Base-by-base conservation (phyloP, 768 basidiomycete genomes). In the Asterophora lycoperdoides region DNA sequence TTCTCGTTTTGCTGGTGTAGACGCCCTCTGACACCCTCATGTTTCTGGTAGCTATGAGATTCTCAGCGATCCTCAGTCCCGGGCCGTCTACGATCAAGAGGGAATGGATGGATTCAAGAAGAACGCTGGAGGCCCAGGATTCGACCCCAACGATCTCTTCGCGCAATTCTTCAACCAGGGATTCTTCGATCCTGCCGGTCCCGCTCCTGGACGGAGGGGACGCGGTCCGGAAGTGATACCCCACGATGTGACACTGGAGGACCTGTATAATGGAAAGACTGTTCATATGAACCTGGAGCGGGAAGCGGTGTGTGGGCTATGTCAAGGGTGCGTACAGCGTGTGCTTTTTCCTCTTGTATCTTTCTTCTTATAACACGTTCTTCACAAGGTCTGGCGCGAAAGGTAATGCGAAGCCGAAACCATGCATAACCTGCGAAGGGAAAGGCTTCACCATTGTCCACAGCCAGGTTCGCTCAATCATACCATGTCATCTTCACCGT, bases 271-370 rank as follows among this genome's bases (percentile, higher is more conserved):
- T 48, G 95, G 94, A 26, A 94, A 93, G 67, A 79, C 77, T 8
- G 84, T 93, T 48, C 89, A 84, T 62, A 82, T 97, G 73, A 89
- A 82, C 57, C 80, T 96, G 74, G 93, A 95, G 68, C 85, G 90
- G 59, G 84, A 92, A 61, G 69, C 85, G 8, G 68, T 89, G 2
- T 97, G 95, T 65, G 73, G 72, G 11, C 67, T 70, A 10, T 98
- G 95, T 66, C 84, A 83, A 64, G 95, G 94, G 87, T 88, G 58
- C 38, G 69, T 56, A 40, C 23, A 45, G 9, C 43, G n/a, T 40
- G 34, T 51, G 34, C 14, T 41, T 34, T 48, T n/a, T 32, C 7
- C 6, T 17, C 7, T 9, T 19, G 5, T 4, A 40, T 28, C 1
- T 28, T 18, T 5, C 23, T 26, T 28, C 23, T 41, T 3, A 28